Evolutionary conservation across 768 basidiomycete genomes (phyloP), one percentile per base, ranked within the genome.

Genomic region (Dacryopinax spathularia): DNA sequence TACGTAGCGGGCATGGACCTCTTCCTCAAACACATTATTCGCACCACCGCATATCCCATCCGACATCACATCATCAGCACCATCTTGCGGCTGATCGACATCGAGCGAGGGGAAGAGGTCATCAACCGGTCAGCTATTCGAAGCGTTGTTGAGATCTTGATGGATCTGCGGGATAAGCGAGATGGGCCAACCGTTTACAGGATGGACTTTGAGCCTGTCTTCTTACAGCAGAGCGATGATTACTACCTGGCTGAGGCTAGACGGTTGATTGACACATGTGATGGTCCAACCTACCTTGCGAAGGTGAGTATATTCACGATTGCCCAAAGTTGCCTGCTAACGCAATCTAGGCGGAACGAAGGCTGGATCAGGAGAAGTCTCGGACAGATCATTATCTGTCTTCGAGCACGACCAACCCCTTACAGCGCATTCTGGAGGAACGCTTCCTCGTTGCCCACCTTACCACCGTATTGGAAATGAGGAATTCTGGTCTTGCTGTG

Each of bases 91-190:
- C 89, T 94, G 75, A 85, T 99, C 62, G 88, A 84, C 65, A 84
- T 91, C 62, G 96, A 99, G 70, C 87, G 96, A 16, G 88, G 94
- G 66, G 93, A 93, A 27, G 89, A 88, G 70, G 82, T 82, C 48
- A 91, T 98, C 70, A 91, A 90, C 70, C 87, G 89, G n/a, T 91
- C 91, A 1, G 85, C 89, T 1, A 84, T 97, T 61, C 88, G 90
- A 70, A 88, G 87, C 67, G 91, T 88, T 66, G 85, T 94, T 22
- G 89, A 92, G 39, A 85, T 97, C 44, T 81, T 96, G 48, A 75
- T 88, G 36, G 81, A 85, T 63, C 80, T 98, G 31, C 75, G 79
- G 10, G 78, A 80, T 33, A 79, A 79, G 18, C 74, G 74, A 22
- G 77, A 76, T 20, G 79, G 76, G 35, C 74, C 60, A 65, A 85